These are phyloP conservation scores for Suillus ampliporus DNA, from an alignment of 768 basidiomycete species.

Conservation along the genomic window DNA sequence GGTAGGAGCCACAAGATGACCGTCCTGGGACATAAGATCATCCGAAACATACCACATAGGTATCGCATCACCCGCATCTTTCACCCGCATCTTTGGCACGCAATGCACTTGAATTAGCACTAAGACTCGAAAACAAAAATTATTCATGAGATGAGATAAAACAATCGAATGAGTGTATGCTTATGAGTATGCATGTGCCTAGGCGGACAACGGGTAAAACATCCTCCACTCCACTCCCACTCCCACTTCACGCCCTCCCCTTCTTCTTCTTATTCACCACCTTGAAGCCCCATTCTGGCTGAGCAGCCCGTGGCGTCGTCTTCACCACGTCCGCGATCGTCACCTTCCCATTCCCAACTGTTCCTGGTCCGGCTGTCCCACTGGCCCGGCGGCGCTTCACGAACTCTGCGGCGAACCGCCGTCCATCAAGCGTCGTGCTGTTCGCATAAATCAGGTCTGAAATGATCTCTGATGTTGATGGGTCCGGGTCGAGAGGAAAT, in stretches of 20 bases:
- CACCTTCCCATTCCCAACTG: conserved; percentile 52
- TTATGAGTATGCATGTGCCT: conserved; percentile 3
- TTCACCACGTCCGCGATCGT: conserved; percentile 93
- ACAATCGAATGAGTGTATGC: not conserved
- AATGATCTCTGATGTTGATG: conserved; percentile 87
- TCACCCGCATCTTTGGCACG: no score
- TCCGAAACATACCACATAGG: no score
- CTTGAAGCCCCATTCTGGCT: conserved; percentile 89
- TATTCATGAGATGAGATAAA: conserved; percentile 9
- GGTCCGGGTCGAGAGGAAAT: conserved; percentile 90
- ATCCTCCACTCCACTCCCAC: not conserved
- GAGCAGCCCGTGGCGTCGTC: conserved; percentile 76
- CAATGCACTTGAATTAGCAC: not conserved
- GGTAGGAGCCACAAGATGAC: no score
- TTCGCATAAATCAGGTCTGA: conserved; percentile 94
- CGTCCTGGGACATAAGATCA: no score
- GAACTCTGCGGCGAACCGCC: conserved; percentile 94
- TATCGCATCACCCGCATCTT: no score
- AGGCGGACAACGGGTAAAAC: not conserved
- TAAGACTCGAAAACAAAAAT: not conserved
- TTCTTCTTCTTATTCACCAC: conserved; percentile 97
- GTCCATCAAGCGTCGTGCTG: conserved; percentile 93
- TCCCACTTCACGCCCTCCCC: conserved; percentile 54
- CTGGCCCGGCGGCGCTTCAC: conserved; percentile 87
- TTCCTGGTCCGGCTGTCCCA: conserved; percentile 47